Evolutionary conservation across 805 yeast genomes (phyloP).

Genomic region (Candida easanensis): DNA sequence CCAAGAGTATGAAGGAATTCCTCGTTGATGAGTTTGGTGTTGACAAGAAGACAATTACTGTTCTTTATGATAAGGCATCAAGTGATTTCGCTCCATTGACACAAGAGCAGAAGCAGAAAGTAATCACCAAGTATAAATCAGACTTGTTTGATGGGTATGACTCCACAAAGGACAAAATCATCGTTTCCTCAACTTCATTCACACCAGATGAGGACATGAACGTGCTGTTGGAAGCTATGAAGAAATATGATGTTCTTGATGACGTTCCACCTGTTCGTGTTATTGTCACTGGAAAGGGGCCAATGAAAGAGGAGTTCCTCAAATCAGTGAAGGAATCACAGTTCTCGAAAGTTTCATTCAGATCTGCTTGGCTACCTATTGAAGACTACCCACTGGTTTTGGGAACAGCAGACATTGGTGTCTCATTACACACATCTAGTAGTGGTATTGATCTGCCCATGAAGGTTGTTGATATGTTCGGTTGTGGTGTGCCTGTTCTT

Average conservation of each 20-base stretch:
- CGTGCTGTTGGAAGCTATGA: constrained; percentile 65
- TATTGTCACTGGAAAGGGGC: constrained; percentile 97
- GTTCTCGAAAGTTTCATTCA: constrained; percentile 50
- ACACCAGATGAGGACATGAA: constrained; percentile 93
- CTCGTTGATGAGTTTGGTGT: constrained; percentile 56
- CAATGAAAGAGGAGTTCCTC: constrained; percentile 57
- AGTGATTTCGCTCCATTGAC: constrained; percentile 53
- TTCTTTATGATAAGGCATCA: constrained; percentile 86
- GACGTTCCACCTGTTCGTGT: constrained; percentile 51
- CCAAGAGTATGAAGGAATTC: constrained; percentile 65
- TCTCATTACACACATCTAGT: constrained; percentile 87
- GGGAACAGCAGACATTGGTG: constrained; percentile 78
- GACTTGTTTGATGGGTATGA: constrained; percentile 35
- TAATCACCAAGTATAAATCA: constrained; percentile 35
- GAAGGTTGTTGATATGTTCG: constrained; percentile 96
- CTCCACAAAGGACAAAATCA: constrained; percentile 47
- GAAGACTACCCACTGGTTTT: constrained; percentile 79
- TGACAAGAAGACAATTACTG: constrained; percentile 45
- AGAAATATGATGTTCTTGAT: constrained; percentile 38
- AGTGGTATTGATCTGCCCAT: constrained; percentile 95
- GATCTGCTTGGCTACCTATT: constrained; percentile 70
- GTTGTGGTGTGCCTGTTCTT: constrained; percentile 90
- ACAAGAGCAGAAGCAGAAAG: constrained; percentile 23
- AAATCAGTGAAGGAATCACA: constrained; percentile 41
- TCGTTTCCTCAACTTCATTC: constrained; percentile 87